Evolutionary conservation across 1,284 basidiomycete genomes (phyloP).

Genomic region (Cryptococcus sp.): DNA sequence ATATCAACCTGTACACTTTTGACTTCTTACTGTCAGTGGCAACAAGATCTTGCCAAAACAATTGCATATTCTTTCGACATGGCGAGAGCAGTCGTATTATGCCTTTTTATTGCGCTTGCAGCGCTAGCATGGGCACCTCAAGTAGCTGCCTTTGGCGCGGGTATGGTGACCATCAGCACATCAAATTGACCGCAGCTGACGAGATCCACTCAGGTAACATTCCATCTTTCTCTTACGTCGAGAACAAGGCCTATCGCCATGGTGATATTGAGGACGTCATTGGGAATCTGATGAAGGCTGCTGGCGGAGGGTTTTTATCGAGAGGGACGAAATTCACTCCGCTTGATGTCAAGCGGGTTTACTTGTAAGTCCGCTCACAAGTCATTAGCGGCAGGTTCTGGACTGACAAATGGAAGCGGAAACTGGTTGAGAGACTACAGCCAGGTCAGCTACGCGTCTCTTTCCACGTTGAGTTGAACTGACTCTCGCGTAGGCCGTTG

Average conservation of each 20-base stretch:
- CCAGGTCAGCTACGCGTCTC: conserved; percentile 27
- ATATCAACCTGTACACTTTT: too few species aligned
- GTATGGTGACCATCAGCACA: conserved; percentile 19
- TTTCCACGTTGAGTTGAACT: not conserved
- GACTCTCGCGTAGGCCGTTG: conserved; percentile 62
- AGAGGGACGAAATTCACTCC: conserved; percentile 67
- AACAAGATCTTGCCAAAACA: not conserved
- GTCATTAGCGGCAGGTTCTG: not conserved
- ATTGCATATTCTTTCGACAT: conserved; percentile 18
- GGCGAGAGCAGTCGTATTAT: conserved; percentile 34
- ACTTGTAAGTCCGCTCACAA: conserved; percentile 31
- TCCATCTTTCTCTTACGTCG: conserved; percentile 52
- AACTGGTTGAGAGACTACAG: conserved; percentile 74
- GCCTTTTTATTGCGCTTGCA: conserved; percentile 39
- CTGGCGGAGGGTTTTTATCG: conserved; percentile 64
- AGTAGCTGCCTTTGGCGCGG: conserved; percentile 50
- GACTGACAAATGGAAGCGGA: conserved; percentile 11
- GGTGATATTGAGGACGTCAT: conserved; percentile 70
- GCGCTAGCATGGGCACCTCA: conserved; percentile 47
- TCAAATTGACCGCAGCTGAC: not conserved
- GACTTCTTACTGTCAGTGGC: not conserved
- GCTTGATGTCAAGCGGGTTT: conserved; percentile 51
- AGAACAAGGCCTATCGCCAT: conserved; percentile 73
- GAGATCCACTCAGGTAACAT: conserved; percentile 41
- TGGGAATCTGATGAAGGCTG: conserved; percentile 62